Evolutionary conservation across 2,329 filamentous ascomycete species (phyloP).

Genomic region (Aspergillus novofumigatus): DNA sequence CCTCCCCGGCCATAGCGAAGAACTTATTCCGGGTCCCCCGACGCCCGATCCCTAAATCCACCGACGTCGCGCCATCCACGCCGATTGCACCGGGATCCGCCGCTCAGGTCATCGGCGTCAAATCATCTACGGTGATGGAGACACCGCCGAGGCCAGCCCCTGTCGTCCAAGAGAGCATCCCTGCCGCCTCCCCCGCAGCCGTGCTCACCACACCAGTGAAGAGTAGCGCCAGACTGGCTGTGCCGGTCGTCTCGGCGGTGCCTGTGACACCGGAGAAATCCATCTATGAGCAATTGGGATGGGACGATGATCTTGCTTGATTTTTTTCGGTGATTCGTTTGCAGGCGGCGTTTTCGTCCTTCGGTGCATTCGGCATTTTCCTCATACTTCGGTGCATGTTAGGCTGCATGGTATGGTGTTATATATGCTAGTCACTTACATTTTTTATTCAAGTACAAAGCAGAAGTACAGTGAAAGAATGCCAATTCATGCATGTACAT

Average conservation of each 20-base stretch:
- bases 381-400: no score
- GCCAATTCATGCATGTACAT: no score
- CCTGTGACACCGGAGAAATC: slow-evolving; percentile 34
- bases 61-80: slow-evolving; percentile 23
- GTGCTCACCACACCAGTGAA: neutral
- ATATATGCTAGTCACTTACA: no score
- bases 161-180: slow-evolving; percentile 4
- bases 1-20: slow-evolving; percentile 13
- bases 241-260: slow-evolving; percentile 14
- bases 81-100: slow-evolving; percentile 24
- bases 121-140: slow-evolving; percentile 24
- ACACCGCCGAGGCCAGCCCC: slow-evolving; percentile 24
- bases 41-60: slow-evolving; percentile 22
- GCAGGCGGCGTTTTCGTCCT: no score
- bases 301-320: slow-evolving; percentile 36
- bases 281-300: slow-evolving; percentile 43
- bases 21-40: slow-evolving; percentile 26
- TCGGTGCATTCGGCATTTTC: no score
- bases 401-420: no score
- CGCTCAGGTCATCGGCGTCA: neutral
- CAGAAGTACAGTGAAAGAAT: no score
- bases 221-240: slow-evolving; percentile 11
- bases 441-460: no score
- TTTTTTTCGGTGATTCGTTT: no score
- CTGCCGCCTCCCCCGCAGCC: slow-evolving; percentile 8